phyloP scores from a whole-genome alignment of 106 monocot genomes.

The Narthecium ossifragum region DNA sequence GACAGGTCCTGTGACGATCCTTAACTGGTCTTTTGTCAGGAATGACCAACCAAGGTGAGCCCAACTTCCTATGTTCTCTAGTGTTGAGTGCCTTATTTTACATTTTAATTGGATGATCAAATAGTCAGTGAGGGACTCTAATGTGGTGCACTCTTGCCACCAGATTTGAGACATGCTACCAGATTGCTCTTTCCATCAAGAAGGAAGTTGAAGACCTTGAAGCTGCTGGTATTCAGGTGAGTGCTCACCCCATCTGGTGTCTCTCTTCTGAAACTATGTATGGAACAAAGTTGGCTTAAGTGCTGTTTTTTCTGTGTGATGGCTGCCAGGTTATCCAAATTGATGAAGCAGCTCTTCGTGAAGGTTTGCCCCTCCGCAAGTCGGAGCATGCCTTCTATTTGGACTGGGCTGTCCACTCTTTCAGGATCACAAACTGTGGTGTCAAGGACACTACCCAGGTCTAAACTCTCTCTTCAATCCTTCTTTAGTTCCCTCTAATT shows the following conservation, averaged over 20 bases:
- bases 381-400: slow-evolving; percentile 69
- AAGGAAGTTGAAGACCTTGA: slow-evolving; percentile 71
- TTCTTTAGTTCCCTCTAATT: background rate
- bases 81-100: background rate
- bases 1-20: slow-evolving; percentile 85
- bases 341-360: slow-evolving; percentile 71
- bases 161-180: slow-evolving; percentile 57
- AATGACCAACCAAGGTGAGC: slow-evolving; percentile 69
- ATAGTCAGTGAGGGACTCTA: too few species aligned
- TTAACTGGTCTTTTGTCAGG: slow-evolving; percentile 79
- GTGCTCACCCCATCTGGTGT: background rate
- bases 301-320: background rate
- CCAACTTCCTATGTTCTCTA: background rate
- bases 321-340: slow-evolving; percentile 59
- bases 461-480: background rate
- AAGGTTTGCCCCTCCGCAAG: slow-evolving; percentile 73
- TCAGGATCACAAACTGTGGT: slow-evolving; percentile 73
- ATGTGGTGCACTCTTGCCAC: background rate
- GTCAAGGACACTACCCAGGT: slow-evolving; percentile 78
- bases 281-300: background rate
- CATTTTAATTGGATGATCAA: too few species aligned
- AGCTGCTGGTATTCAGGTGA: slow-evolving; percentile 55
- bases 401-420: slow-evolving; percentile 76
- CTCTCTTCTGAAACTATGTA: background rate
- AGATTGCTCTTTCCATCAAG: slow-evolving; percentile 80